Evolutionary conservation across 495 filamentous ascomycete species (phyloP), one percentile per base, ranked within the genome.

Genomic region (Opeltia flavorubescens): DNA sequence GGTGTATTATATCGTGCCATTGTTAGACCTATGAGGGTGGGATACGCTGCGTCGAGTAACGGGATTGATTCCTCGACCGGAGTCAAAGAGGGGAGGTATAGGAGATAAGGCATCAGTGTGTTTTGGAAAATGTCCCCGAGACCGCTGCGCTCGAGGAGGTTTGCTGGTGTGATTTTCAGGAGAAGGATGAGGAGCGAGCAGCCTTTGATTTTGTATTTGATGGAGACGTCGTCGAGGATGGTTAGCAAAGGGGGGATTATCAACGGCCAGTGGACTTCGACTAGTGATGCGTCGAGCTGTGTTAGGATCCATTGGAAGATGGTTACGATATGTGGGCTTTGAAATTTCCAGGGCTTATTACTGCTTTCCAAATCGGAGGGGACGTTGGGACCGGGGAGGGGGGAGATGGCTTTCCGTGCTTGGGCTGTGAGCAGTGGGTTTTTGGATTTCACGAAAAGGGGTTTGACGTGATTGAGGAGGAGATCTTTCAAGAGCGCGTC

Each of bases 201-300:
- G 11, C 81, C 87, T 5, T 62, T 66, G 1, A 65, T 56, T 47
- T 84, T 81, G 55, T 78, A 65, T 0, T 60, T 34, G 1, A 72
- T 62, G 36, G 70, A 64, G 12, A 67, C 57, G 57, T 89, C 83
- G 59, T 96, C 91, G 43, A 86, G 69, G 1, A 96, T 67, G 3
- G 81, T 76, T 2, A 98, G 72, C 0, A 95, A 66, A 1, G 85
- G 83, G 1, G 91, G 91, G n/a, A 89, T 71, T 34, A 84, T 74
- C n/a, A 93, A 72, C 0, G 76, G 78, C 78, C 88, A 95, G 48
- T 84, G 68, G 4, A 52, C 47, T 52, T 74, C 67, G 3, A 75
- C 12, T 13, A 49, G 43, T 5, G 49, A 36, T 11, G 34, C 35
- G 36, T 72, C 63, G 18, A 75, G 56, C 27, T 67, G 62, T 1